These are phyloP conservation scores for Vaccinium macrocarpon DNA, from an alignment of 148 eudicot species.

Conservation along the genomic window DNA sequence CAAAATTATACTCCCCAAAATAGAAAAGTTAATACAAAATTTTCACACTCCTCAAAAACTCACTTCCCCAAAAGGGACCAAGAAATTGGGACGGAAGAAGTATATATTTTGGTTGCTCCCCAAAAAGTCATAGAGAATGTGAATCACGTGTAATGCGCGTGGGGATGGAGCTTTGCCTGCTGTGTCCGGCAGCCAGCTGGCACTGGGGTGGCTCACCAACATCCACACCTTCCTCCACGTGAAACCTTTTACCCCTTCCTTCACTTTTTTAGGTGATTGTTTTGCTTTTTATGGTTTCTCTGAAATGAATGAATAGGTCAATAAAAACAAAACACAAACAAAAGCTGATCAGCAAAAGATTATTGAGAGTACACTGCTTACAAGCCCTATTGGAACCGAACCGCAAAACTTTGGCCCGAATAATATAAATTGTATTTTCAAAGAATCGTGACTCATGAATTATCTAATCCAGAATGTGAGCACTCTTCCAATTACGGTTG, in stretches of 20 bases:
- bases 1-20: too few relatives aligned
- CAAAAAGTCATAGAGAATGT: background rate
- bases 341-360: background rate
- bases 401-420: too few relatives aligned
- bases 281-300: background rate
- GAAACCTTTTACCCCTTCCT: slow-evolving; percentile 10
- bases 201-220: slow-evolving; percentile 24
- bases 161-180: background rate
- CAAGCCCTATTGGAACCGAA: background rate
- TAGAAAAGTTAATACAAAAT: too few relatives aligned
- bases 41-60: too few relatives aligned
- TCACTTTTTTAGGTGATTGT: background rate
- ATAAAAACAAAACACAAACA: background rate
- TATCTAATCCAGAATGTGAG: too few relatives aligned
- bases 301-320: background rate
- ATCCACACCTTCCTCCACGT: slow-evolving; percentile 20
- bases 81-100: too few relatives aligned
- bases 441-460: too few relatives aligned
- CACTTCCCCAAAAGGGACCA: too few relatives aligned
- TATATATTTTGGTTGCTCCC: background rate
- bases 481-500: too few relatives aligned
- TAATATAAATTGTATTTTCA: too few relatives aligned
- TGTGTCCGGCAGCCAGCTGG: slow-evolving; percentile 24
- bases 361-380: background rate
- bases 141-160: slow-evolving; percentile 17